phyloP scores from a whole-genome alignment of 768 basidiomycete species.

The Astraeus odoratus region DNA sequence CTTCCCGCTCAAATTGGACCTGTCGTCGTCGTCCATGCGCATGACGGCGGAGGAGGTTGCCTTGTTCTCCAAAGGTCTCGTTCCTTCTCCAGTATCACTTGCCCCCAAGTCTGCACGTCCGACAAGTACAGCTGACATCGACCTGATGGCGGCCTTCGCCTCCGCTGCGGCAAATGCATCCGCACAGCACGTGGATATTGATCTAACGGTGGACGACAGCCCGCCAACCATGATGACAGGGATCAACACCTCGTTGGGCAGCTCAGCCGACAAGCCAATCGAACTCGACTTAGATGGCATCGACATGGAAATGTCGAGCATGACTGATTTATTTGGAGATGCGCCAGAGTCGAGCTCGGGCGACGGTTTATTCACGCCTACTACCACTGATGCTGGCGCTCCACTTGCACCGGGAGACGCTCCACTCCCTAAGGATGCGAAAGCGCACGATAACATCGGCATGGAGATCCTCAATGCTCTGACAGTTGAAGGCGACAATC shows the following conservation, averaged over 20 bases:
- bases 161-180: constrained; percentile 33
- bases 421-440: constrained; percentile 12
- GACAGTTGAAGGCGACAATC: constrained; percentile 15
- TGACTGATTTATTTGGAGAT: constrained; percentile 52
- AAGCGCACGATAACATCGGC: constrained; percentile 18
- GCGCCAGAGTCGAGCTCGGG: constrained; percentile 29
- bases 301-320: constrained; percentile 52
- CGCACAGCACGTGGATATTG: constrained; percentile 40
- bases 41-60: constrained; percentile 58
- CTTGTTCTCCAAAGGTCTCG: constrained; percentile 51
- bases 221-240: constrained; percentile 19
- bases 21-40: constrained; percentile 62
- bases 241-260: constrained; percentile 39
- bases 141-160: constrained; percentile 60
- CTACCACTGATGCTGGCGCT: constrained; percentile 19
- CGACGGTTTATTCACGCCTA: constrained; percentile 48
- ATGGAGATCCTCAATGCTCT: constrained; percentile 33
- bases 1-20: constrained; percentile 71
- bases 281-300: constrained; percentile 68
- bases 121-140: constrained; percentile 47
- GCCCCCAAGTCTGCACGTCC: constrained; percentile 75
- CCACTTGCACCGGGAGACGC: constrained; percentile 12
- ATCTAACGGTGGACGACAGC: constrained; percentile 45
- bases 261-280: constrained; percentile 73
- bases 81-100: constrained; percentile 69